phyloP scores from a whole-genome alignment of 345 rosid genomes.

The Jatropha curcas region DNA sequence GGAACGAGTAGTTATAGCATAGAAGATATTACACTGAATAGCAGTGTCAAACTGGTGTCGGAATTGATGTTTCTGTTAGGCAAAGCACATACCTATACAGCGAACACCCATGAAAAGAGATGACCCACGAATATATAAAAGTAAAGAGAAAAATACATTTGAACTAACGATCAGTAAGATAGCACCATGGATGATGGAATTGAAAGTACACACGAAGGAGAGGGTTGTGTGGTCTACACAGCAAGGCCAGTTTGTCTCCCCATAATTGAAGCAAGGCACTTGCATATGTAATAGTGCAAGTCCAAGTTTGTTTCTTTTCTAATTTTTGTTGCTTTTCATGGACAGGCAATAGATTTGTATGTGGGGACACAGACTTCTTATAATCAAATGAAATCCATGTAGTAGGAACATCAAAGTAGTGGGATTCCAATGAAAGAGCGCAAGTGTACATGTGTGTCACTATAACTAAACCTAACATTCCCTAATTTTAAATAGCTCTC shows the following conservation, averaged over 20 bases:
- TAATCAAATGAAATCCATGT: too few species aligned
- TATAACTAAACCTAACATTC: slow-evolving; percentile 26
- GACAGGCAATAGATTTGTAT: neutral
- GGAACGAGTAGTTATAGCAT: neutral
- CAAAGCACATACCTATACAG: neutral
- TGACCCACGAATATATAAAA: slow-evolving; percentile 27
- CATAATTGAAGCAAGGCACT: slow-evolving; percentile 26
- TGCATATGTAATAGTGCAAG: slow-evolving; percentile 1
- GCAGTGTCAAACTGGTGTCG: neutral
- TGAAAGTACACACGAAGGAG: slow-evolving; percentile 26
- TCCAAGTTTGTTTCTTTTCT: neutral
- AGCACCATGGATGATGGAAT: slow-evolving; percentile 34
- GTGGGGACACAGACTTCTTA: slow-evolving; percentile 2
- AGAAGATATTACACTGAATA: neutral
- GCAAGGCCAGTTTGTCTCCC: slow-evolving; percentile 35
- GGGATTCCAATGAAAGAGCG: slow-evolving; percentile 22
- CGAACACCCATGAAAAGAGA: slow-evolving; percentile 14
- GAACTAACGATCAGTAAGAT: slow-evolving; percentile 19
- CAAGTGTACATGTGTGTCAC: slow-evolving; percentile 12
- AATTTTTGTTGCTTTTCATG: neutral
- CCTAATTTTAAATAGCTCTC: slow-evolving; percentile 9
- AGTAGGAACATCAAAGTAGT: too few species aligned
- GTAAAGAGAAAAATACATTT: slow-evolving; percentile 3
- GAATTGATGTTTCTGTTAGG: neutral
- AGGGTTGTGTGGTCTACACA: slow-evolving; percentile 26